Evolutionary conservation across 352 stramenopile species (phyloP).

Genomic region (Aphanomyces cochlioides): DNA sequence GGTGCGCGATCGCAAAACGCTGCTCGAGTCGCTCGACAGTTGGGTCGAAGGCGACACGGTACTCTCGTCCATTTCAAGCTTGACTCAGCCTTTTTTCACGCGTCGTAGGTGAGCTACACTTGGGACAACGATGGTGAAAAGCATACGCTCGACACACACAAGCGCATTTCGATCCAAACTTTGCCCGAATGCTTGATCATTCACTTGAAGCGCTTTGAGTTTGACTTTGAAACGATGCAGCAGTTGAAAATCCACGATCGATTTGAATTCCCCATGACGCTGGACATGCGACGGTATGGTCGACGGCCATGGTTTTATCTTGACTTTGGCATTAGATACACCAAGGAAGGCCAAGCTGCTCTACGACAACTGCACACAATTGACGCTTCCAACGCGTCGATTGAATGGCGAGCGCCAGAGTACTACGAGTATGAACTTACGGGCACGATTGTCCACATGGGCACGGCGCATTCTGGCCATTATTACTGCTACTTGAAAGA

Average conservation of each 20-base stretch:
- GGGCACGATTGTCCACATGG: constrained; percentile 86
- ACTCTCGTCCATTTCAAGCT: background rate
- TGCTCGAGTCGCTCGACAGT: constrained; percentile 79
- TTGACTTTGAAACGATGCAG: constrained; percentile 93
- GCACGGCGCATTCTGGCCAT: constrained; percentile 80
- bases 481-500: constrained; percentile 88
- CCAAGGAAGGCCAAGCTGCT: constrained; percentile 80
- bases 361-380: constrained; percentile 36
- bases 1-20: constrained; percentile 80
- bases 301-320: no score
- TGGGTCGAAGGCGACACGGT: constrained; percentile 86
- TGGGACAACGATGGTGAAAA: constrained; percentile 70
- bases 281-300: constrained; percentile 63
- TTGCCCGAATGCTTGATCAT: constrained; percentile 89
- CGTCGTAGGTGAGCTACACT: constrained; percentile 75
- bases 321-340: constrained; percentile 56
- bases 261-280: constrained; percentile 89
- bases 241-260: constrained; percentile 92
- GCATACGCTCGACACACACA: constrained; percentile 85
- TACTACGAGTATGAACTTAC: constrained; percentile 85
- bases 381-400: constrained; percentile 34
- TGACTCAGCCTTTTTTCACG: no score
- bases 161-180: constrained; percentile 85
- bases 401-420: constrained; percentile 46
- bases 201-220: constrained; percentile 94